These are phyloP conservation scores for Colletotrichum endophyticum DNA, from an alignment of 2,329 filamentous ascomycete species.

Conservation along the genomic window DNA sequence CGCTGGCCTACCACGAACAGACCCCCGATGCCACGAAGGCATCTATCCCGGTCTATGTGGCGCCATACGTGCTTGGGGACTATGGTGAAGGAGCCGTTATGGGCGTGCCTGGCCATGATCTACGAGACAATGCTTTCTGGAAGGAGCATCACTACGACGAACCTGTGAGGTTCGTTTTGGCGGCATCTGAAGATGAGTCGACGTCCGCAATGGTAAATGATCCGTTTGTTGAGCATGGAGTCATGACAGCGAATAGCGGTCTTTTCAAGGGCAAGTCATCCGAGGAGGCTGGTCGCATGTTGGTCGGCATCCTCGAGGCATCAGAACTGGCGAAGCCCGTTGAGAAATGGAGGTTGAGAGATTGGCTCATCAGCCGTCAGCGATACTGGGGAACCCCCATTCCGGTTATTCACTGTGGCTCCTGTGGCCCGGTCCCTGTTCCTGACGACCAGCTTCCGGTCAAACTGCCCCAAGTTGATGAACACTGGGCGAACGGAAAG, in stretches of 20 bases:
- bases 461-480: conserved; percentile 70
- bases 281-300: conserved; percentile 61
- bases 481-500: conserved; percentile 71
- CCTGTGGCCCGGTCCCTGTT: conserved; percentile 81
- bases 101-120: conserved; percentile 88
- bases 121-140: conserved; percentile 82
- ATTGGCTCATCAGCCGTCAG: conserved; percentile 93
- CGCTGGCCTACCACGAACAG: conserved; percentile 61
- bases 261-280: conserved; percentile 69
- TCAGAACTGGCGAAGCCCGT: conserved; percentile 64
- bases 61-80: conserved; percentile 83
- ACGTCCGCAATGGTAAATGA: conserved; percentile 48
- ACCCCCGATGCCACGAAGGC: conserved; percentile 56
- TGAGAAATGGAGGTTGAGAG: conserved; percentile 80
- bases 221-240: conserved; percentile 69
- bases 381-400: conserved; percentile 93
- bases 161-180: conserved; percentile 68
- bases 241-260: conserved; percentile 70
- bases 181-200: conserved; percentile 52
- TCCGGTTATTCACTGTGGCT: conserved; percentile 81
- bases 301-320: conserved; percentile 62
- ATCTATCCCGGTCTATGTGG: conserved; percentile 77
- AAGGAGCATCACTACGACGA: conserved; percentile 67
- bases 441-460: conserved; percentile 80
- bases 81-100: conserved; percentile 90